Conservation (phyloP, 2,329 filamentous ascomycete genomes). For the Fusarium beomiforme region DNA sequence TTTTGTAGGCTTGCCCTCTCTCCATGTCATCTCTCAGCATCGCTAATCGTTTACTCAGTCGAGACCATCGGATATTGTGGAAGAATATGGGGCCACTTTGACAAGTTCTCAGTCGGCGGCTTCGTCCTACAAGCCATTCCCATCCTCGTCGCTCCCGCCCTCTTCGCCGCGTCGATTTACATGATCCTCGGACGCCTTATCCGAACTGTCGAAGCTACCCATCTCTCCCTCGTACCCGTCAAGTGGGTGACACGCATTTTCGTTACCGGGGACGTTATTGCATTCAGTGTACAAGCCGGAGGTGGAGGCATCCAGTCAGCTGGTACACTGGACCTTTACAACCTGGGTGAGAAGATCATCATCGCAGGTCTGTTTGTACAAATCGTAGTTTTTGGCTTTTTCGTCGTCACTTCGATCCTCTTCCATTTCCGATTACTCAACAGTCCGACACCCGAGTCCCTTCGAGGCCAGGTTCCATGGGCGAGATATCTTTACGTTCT, state of each 20-base stretch:
- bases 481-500: conserved; percentile 9
- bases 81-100: conserved; percentile 17
- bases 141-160: conserved; percentile 9
- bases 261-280: conserved; percentile 1
- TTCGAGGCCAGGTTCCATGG: background rate
- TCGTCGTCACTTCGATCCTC: conserved; percentile 3
- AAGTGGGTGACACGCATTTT: conserved; percentile 18
- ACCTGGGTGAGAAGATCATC: conserved; percentile 10
- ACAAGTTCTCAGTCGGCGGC: background rate
- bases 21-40: fast-evolving
- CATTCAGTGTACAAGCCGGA: background rate
- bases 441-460: background rate
- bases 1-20: background rate
- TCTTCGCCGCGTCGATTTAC: conserved; percentile 16
- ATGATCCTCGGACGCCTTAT: conserved; percentile 20
- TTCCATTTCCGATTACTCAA: background rate
- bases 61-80: conserved; percentile 8
- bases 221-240: background rate
- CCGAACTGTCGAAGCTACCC: background rate
- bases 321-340: background rate
- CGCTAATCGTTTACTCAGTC: background rate
- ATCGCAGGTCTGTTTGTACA: conserved; percentile 3
- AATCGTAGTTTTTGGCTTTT: conserved; percentile 7
- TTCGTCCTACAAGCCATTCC: conserved; percentile 12
- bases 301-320: conserved; percentile 10